These are phyloP conservation scores for Barnettozyma siamensis DNA, from an alignment of 805 yeast genomes.

Conservation along the genomic window DNA sequence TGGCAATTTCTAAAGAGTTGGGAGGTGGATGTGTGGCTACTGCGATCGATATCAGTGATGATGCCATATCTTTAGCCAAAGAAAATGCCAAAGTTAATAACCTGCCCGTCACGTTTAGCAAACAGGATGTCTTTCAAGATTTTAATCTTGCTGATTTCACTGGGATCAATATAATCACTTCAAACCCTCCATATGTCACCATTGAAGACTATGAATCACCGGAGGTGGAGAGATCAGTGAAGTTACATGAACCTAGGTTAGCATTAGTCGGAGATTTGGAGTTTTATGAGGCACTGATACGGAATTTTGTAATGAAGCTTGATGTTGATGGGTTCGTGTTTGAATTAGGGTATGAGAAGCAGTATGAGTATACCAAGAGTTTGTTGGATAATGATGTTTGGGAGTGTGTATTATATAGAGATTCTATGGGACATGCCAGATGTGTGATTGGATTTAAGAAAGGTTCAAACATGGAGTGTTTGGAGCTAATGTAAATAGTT, in stretches of 20 bases:
- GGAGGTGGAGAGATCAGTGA: constrained; percentile 56
- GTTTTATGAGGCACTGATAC: constrained; percentile 55
- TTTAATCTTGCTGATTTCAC: background rate
- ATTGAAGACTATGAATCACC: constrained; percentile 34
- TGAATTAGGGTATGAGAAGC: constrained; percentile 65
- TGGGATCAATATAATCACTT: constrained; percentile 49
- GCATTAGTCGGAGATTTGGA: constrained; percentile 80
- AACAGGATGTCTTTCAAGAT: constrained; percentile 10
- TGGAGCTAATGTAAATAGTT: too few species aligned
- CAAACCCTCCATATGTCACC: constrained; percentile 93
- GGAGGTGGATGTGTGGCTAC: constrained; percentile 53
- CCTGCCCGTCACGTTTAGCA: constrained; percentile 5
- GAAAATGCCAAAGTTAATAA: constrained; percentile 30
- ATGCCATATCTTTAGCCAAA: constrained; percentile 32
- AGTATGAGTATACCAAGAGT: constrained; percentile 39
- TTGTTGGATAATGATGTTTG: constrained; percentile 31
- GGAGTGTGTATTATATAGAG: constrained; percentile 43
- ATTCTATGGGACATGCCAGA: constrained; percentile 46
- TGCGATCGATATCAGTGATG: constrained; percentile 35
- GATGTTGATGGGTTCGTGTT: constrained; percentile 58
- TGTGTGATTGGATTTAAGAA: constrained; percentile 60
- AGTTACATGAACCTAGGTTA: constrained; percentile 61
- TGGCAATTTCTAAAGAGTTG: constrained; percentile 37
- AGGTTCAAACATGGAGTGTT: constrained; percentile 15
- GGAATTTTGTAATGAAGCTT: constrained; percentile 35